These are phyloP conservation scores for Skeletonema menzelii DNA, from an alignment of 108 stramenopile species.

Conservation along the genomic window DNA sequence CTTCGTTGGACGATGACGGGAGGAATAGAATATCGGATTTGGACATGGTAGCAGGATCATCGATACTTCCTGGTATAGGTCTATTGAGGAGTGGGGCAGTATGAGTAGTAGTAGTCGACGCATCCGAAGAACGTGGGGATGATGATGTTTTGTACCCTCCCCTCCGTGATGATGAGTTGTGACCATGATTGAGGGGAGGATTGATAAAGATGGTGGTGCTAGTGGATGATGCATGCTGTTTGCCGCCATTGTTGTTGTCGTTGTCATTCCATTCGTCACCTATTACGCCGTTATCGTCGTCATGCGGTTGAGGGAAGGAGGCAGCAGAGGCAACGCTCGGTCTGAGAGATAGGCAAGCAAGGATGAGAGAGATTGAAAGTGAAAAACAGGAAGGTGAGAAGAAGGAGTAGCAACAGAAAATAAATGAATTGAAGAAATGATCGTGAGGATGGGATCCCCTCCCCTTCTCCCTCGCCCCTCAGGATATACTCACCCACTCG, in stretches of 20 bases:
- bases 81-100: conserved; percentile 7
- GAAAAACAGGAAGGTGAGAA: background rate
- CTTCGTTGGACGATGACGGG: background rate
- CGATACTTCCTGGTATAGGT: conserved; percentile 3
- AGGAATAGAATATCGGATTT: background rate
- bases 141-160: conserved; percentile 4
- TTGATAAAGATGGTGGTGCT: background rate
- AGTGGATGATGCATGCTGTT: background rate
- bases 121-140: background rate
- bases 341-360: background rate
- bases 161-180: background rate
- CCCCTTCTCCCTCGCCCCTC: background rate
- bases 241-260: background rate
- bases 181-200: background rate
- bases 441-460: background rate
- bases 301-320: background rate
- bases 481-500: background rate
- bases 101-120: background rate
- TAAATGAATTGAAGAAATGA: background rate
- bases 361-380: background rate
- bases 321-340: conserved; percentile 2
- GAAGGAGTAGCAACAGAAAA: background rate
- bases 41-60: conserved; percentile 16
- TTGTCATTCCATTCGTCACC: conserved; percentile 5
- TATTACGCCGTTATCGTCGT: background rate